Conservation (phyloP, 2,329 filamentous ascomycete species). For the Aspergillus proliferans region DNA sequence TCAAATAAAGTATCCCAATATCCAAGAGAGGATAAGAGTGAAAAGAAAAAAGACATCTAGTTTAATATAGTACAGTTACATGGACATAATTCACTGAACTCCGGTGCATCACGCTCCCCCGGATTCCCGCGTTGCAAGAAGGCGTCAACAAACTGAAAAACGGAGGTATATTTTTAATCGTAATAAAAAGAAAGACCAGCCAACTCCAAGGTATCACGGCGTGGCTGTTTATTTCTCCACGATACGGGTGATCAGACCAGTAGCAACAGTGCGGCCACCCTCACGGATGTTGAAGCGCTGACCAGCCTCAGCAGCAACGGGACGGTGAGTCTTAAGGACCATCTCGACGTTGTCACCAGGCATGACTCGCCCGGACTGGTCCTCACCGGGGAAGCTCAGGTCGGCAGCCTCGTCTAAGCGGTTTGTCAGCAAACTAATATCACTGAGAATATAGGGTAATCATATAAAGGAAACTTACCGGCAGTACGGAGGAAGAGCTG, state of each 20-base stretch:
- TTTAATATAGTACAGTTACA: constrained; percentile 31
- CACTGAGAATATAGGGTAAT: not conserved
- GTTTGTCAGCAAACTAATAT: not conserved
- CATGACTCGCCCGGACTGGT: constrained; percentile 80
- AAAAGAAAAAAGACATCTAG: constrained; percentile 12
- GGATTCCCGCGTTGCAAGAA: constrained; percentile 31
- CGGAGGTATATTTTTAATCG: constrained; percentile 19
- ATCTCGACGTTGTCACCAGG: constrained; percentile 99
- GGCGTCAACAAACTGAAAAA: constrained; percentile 22
- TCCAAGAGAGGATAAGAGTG: constrained; percentile 20
- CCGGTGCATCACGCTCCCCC: constrained; percentile 21
- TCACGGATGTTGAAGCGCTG: constrained; percentile 98
- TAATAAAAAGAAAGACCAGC: constrained; percentile 23
- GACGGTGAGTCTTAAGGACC: constrained; percentile 77
- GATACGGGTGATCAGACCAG: constrained; percentile 73
- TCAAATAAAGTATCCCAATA: constrained; percentile 11
- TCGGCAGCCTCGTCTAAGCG: constrained; percentile 58
- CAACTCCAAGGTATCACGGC: constrained; percentile 10
- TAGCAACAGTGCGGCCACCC: constrained; percentile 84
- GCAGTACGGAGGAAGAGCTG: constrained; percentile 95
- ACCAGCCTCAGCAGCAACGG: constrained; percentile 80
- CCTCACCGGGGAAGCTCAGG: constrained; percentile 80
- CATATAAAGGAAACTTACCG: constrained; percentile 50
- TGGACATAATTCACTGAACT: constrained; percentile 30
- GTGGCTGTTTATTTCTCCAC: constrained; percentile 37